phyloP scores from a whole-genome alignment of 805 yeast genomes.

The Zygoascus flipseniorum region DNA sequence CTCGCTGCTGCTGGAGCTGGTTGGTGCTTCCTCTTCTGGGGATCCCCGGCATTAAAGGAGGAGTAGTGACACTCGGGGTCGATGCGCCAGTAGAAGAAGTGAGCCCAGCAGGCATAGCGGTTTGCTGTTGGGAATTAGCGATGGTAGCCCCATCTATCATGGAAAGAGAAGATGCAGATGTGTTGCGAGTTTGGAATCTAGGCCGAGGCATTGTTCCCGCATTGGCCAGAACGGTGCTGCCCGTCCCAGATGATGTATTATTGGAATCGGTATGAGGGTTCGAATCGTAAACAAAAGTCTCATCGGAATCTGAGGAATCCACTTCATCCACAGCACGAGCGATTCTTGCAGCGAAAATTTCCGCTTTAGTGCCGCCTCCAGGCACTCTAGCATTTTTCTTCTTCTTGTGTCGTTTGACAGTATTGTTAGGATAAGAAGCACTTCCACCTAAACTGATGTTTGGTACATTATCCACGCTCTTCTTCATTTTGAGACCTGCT shows the following conservation, averaged over 20 bases:
- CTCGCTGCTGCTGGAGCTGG: neutral
- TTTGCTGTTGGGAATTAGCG: neutral
- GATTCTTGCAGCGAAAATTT: conserved; percentile 86
- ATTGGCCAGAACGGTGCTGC: conserved; percentile 1
- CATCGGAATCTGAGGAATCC: conserved; percentile 75
- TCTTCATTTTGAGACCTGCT: conserved; percentile 16
- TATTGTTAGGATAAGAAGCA: conserved; percentile 2
- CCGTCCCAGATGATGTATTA: neutral
- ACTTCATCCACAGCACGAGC: conserved; percentile 92
- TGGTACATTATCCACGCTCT: conserved; percentile 24
- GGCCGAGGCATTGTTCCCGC: conserved; percentile 5
- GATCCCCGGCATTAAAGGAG: neutral
- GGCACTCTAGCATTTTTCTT: conserved; percentile 29
- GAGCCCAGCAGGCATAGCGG: neutral
- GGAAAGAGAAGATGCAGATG: conserved; percentile 8
- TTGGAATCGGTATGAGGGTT: conserved; percentile 18
- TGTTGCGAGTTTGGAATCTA: conserved; percentile 18
- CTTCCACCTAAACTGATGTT: conserved; percentile 8
- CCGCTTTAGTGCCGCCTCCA: conserved; percentile 62
- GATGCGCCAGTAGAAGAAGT: neutral
- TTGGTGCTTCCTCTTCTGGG: neutral
- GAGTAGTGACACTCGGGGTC: neutral
- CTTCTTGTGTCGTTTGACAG: conserved; percentile 28
- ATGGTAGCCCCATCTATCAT: neutral
- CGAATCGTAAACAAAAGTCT: conserved; percentile 89